A percentile compares a stretch with the other conserved stretches of the same genome.
phyloP scores from a whole-genome alignment of 305 asterid genomes.

The Fraxinus baroniana region DNA sequence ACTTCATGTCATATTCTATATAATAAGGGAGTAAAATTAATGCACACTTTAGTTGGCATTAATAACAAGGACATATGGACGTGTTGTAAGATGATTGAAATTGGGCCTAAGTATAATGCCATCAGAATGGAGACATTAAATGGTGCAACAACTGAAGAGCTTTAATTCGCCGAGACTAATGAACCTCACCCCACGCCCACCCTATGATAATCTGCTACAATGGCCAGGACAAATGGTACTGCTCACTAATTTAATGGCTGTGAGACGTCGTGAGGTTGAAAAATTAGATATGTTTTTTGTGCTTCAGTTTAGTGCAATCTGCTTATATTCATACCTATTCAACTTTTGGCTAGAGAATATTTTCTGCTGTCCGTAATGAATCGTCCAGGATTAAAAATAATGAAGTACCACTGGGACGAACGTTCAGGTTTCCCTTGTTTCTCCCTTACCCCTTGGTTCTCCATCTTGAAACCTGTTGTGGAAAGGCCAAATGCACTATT shows the following conservation, averaged over 20 bases:
- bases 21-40: neutral
- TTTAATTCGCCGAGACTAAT: neutral
- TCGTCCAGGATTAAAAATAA: neutral
- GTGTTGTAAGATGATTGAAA: neutral
- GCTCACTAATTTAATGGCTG: neutral
- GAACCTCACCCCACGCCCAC: neutral
- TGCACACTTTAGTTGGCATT: neutral
- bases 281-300: neutral
- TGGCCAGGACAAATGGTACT: neutral
- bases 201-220: neutral
- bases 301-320: neutral
- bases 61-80: neutral
- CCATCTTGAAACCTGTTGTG: neutral
- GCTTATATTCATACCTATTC: neutral
- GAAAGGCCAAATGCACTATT: neutral
- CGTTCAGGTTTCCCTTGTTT: neutral
- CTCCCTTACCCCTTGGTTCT: neutral
- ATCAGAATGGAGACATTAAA: neutral
- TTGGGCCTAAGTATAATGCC: neutral
- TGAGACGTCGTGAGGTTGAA: neutral
- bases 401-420: neutral
- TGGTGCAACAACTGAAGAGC: neutral
- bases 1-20: neutral
- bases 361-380: neutral
- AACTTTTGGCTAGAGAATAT: neutral